Percentiles rank a stretch among this genome's conserved stretches.
phyloP scores from a whole-genome alignment of 106 monocot genomes.

The Apostasia ramifera region DNA sequence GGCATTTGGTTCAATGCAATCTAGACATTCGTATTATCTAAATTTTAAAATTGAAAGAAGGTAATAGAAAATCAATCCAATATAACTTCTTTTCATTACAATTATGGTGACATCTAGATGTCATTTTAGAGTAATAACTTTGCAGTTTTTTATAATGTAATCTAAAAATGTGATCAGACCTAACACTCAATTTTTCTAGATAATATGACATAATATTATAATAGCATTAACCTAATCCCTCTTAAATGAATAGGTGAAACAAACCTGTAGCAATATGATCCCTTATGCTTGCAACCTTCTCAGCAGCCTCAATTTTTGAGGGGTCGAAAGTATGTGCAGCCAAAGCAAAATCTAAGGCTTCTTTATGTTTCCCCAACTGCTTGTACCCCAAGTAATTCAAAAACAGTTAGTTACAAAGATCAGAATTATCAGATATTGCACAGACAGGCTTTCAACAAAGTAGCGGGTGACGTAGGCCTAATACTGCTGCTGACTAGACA shows the following conservation, averaged over 20 bases:
- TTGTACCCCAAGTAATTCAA: conserved; percentile 9
- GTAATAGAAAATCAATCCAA: too few relatives aligned
- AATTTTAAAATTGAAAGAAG: too few relatives aligned
- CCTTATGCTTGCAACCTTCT: conserved; percentile 41
- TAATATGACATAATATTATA: too few relatives aligned
- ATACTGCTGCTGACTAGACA: not conserved
- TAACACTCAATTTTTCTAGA: too few relatives aligned
- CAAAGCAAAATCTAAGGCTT: conserved; percentile 57
- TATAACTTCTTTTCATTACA: too few relatives aligned
- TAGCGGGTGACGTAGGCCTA: not conserved
- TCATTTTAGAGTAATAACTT: too few relatives aligned
- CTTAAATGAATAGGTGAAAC: not conserved
- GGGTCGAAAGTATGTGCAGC: conserved; percentile 39
- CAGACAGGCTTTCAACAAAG: not conserved
- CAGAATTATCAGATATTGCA: not conserved
- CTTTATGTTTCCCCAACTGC: conserved; percentile 58
- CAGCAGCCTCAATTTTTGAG: conserved; percentile 28
- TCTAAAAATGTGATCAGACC: too few relatives aligned
- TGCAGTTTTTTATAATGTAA: too few relatives aligned
- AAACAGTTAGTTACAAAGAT: not conserved
- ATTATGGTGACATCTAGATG: too few relatives aligned
- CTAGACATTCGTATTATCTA: too few relatives aligned
- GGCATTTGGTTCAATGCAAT: too few relatives aligned
- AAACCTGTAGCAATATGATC: conserved; percentile 52
- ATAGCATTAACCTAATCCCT: too few relatives aligned